Evolutionary conservation across 345 rosid genomes (phyloP), one percentile per base, ranked within the genome.

Genomic region (Cochlearia excelsa): DNA sequence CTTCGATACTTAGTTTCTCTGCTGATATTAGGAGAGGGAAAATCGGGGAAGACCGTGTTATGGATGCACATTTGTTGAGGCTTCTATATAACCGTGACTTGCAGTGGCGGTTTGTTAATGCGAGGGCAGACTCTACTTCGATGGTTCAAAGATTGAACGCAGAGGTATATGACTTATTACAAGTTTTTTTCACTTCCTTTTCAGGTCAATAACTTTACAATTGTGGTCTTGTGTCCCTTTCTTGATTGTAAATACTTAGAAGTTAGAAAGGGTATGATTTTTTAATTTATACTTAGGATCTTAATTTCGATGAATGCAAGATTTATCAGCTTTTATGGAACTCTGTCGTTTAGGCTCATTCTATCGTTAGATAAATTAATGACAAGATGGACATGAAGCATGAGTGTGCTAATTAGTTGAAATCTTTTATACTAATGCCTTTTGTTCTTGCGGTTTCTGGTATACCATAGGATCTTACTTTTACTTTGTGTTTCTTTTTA

Each of bases 61-160:
- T 66, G 53, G 90, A 94, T 73, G 96, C 90, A 33, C 97, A 90
- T 71, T 54, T 74, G 75, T 55, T 87, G 80, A 87, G 96, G 79
- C 81, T 85, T 55, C 69, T 90, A 7, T 79, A 94, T 75, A 94
- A 94, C 70, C 80, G 86, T 42, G 63, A 84, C 72, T 61, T 94
- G 76, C 99, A 94, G 52, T 90, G 90, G 96, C 79, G 95, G 45
- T 90, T 85, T 77, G 81, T 76, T 34, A 94, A 85, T 81, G 99
- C 97, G 26, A 84, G 95, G 66, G 84, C 88, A 37, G 95, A 87
- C 60, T 68, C 79, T 61, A 70, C 95, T 58, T 48, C 79, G 34
- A 78, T 79, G 46, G 77, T 77, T 56, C 99, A 90, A 62, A 80
- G 74, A 54, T 73, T 77, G 46, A 80, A 77, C 28, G 84, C 95